Evolutionary conservation across 1,139 yeast species (phyloP).

Genomic region (Hemisphaericaspora subhashii): DNA sequence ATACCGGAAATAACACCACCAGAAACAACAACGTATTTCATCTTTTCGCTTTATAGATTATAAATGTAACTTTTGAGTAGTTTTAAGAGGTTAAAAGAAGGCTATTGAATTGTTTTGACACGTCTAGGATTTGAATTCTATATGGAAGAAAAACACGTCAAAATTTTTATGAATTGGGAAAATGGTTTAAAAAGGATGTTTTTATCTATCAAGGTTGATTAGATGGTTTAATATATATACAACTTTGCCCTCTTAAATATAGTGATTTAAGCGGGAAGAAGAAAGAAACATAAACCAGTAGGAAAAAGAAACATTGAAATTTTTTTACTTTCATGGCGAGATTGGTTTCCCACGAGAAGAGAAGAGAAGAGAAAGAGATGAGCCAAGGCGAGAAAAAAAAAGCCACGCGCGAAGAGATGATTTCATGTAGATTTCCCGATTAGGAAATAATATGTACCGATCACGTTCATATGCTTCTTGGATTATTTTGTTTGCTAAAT

Average conservation of each 20-base stretch:
- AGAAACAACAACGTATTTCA: constrained; percentile 99
- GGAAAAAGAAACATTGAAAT: constrained; percentile 7
- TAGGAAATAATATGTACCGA: constrained; percentile 16
- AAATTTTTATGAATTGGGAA: not conserved
- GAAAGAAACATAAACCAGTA: constrained; percentile 14
- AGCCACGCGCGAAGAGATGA: constrained; percentile 5
- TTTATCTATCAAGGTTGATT: no score
- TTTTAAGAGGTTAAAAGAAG: not conserved
- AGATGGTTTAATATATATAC: not conserved
- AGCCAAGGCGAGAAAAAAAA: constrained; percentile 3
- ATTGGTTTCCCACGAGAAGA: no score
- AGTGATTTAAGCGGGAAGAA: constrained; percentile 52
- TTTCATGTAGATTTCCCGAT: constrained; percentile 25
- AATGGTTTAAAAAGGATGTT: constrained; percentile 8
- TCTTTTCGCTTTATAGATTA: constrained; percentile 24
- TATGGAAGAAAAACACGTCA: constrained; percentile 8
- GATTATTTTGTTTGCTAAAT: constrained; percentile 22
- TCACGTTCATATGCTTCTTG: constrained; percentile 6
- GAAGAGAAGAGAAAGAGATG: constrained; percentile 2
- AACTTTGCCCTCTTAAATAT: constrained; percentile 48
- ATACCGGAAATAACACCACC: constrained; percentile 99
- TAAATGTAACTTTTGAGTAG: constrained; percentile 2
- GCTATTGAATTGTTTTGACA: constrained; percentile 6
- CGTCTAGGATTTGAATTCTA: constrained; percentile 10
- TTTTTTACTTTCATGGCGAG: no score